A percentile compares a stretch with the other conserved stretches of the same genome.
Conservation (phyloP, 2,329 filamentous ascomycete species). For the Gaeumannomyces tritici region DNA sequence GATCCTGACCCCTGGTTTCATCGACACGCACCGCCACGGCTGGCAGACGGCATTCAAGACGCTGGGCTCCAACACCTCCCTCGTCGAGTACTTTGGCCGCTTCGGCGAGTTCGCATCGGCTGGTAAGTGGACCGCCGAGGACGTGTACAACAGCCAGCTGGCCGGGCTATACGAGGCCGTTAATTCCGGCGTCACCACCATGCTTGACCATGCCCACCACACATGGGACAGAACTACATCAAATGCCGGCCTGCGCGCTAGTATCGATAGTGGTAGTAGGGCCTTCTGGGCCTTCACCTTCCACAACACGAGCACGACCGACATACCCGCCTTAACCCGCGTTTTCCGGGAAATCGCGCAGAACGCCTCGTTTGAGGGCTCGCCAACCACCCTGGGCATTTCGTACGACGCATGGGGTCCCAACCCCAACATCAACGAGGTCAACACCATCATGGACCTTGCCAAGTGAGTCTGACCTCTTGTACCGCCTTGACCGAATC, state of each 20-base stretch:
- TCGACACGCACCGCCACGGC: constrained; percentile 45
- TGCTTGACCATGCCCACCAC: constrained; percentile 42
- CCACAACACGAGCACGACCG: constrained; percentile 23
- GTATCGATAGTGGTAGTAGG: constrained; percentile 35
- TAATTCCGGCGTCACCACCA: constrained; percentile 42
- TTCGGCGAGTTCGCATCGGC: constrained; percentile 24
- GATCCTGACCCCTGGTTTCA: constrained; percentile 44
- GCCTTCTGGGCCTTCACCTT: constrained; percentile 37
- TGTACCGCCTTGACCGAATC: not conserved
- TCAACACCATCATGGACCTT: constrained; percentile 21
- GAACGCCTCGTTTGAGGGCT: constrained; percentile 14
- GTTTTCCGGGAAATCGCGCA: constrained; percentile 27
- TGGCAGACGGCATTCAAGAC: constrained; percentile 49
- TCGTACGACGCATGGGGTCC: constrained; percentile 29
- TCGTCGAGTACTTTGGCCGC: constrained; percentile 35
- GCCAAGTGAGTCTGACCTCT: constrained; percentile 15
- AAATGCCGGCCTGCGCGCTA: constrained; percentile 33
- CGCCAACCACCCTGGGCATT: constrained; percentile 26
- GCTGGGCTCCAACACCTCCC: constrained; percentile 37
- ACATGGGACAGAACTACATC: constrained; percentile 32
- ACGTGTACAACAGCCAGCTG: constrained; percentile 36
- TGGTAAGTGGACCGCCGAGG: constrained; percentile 25
- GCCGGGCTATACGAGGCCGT: constrained; percentile 38
- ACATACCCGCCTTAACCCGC: constrained; percentile 24
- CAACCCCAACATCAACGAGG: constrained; percentile 15